Conservation (phyloP, 2,329 filamentous ascomycete genomes). For the Fusarium sarcochroum region DNA sequence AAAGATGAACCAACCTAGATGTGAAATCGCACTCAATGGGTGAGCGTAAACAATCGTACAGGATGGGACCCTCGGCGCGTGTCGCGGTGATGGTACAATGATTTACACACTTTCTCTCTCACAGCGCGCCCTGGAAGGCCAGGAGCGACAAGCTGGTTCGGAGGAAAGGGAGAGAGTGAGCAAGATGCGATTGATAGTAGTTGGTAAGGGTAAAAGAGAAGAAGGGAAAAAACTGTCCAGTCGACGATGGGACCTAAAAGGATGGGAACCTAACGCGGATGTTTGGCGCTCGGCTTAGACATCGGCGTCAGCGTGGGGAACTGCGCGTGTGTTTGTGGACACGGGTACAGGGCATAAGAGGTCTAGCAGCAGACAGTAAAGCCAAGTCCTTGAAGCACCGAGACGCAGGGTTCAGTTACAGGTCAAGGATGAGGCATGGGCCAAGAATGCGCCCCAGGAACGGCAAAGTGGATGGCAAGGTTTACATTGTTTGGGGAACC, state of each 20-base stretch:
- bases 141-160: conserved; percentile 47
- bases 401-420: conserved; percentile 43
- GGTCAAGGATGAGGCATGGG: conserved; percentile 40
- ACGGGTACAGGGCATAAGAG: conserved; percentile 31
- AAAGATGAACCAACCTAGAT: conserved; percentile 46
- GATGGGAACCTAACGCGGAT: conserved; percentile 38
- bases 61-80: conserved; percentile 24
- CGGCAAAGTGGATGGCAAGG: conserved; percentile 21
- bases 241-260: conserved; percentile 29
- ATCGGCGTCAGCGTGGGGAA: conserved; percentile 39
- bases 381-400: conserved; percentile 29
- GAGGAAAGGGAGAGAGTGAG: conserved; percentile 36
- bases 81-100: conserved; percentile 27
- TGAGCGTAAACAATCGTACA: conserved; percentile 40
- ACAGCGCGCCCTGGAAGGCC: conserved; percentile 49
- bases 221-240: conserved; percentile 18
- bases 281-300: conserved; percentile 42
- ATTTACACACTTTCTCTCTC: conserved; percentile 43
- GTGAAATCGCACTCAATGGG: conserved; percentile 26
- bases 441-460: conserved; percentile 25
- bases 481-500: conserved; percentile 18
- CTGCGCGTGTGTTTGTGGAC: conserved; percentile 41
- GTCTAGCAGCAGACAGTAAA: conserved; percentile 26
- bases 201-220: conserved; percentile 17
- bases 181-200: conserved; percentile 28